phyloP scores from a whole-genome alignment of 1,284 basidiomycete genomes.

The Ceratobasidium sp. region DNA sequence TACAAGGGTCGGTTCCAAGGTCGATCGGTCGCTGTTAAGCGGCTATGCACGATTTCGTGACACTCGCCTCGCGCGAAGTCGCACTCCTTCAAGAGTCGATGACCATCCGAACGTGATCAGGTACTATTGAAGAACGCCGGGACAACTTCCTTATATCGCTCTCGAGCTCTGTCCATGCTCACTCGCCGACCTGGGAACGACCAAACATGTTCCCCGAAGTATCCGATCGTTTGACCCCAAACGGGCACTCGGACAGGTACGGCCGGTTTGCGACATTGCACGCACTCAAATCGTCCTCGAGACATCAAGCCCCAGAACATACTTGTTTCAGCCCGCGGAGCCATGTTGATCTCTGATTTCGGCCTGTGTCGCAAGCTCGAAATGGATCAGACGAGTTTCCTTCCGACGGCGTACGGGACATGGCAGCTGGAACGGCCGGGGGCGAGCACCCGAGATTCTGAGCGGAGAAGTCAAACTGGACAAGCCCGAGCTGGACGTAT shows the following conservation, averaged over 20 bases:
- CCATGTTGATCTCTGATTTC: constrained; percentile 95
- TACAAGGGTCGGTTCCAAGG: constrained; percentile 94
- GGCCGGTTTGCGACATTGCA: constrained; percentile 90
- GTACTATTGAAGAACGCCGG: constrained; percentile 93
- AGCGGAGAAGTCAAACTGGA: constrained; percentile 90
- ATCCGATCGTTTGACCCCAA: constrained; percentile 80
- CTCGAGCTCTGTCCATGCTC: constrained; percentile 96
- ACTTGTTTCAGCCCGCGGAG: constrained; percentile 69
- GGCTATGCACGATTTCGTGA: constrained; percentile 95
- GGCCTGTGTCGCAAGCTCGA: constrained; percentile 94
- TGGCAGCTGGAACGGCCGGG: constrained; percentile 86
- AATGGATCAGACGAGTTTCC: constrained; percentile 90
- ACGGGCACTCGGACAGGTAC: constrained; percentile 88
- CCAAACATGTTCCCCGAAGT: constrained; percentile 78
- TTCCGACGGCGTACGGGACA: constrained; percentile 64
- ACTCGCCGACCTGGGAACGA: constrained; percentile 87
- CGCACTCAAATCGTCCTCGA: constrained; percentile 92
- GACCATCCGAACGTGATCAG: constrained; percentile 98
- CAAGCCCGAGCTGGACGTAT: constrained; percentile 64
- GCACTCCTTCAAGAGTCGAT: constrained; percentile 95
- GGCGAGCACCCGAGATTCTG: constrained; percentile 93
- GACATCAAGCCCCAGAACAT: constrained; percentile 99
- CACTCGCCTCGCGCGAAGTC: constrained; percentile 93
- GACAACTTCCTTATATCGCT: constrained; percentile 97
- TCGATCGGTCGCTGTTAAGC: constrained; percentile 95